Evolutionary conservation across 345 rosid genomes (phyloP), one percentile per base, ranked within the genome.

Genomic region (Clausena lansium): DNA sequence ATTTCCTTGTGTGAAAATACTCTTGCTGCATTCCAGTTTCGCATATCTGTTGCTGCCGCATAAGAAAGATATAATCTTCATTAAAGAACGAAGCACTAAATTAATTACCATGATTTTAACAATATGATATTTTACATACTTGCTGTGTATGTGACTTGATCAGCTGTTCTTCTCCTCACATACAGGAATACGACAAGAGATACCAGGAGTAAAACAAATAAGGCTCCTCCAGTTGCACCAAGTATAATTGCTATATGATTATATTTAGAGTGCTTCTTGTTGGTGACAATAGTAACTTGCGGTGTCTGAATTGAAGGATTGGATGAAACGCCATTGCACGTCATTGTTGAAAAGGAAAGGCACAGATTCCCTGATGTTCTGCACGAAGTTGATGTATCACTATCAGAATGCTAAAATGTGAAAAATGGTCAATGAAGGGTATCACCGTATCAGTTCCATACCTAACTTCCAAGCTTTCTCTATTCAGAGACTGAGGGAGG

Each of bases 1-100:
- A 95, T 91, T 88, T 95, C 98, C 79, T 86, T 91, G 83, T 93
- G 87, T 67, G 94, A 87, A 76, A 94, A 94, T 47, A 93, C 78
- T 85, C 85, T 90, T 36, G 98, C 90, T 30, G 91, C 85, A 77
- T 93, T 93, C 98, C 98, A 95, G 84, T 88, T 93, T 81, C 90
- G 83, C 91, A 94, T 85, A 41, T 87, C 91, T 58, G 76, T 62
- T 39, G 81, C 85, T 77, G 92, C 81, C 58, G 88, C 96, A 88
- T 78, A 25, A 63, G 38, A 79, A 55, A 17, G 76, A 78, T 24
- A 39, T 20, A 63, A 54, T 39, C 41, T 35, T 35, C 57, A 41
- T 62, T 61, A 76, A 68, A 77, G 79, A 77, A 59, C 57, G 55
- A 74, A 55, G 62, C 67, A 24, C 33, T 32, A 45, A 55, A 36